Evolutionary conservation across 140 eudicot species (phyloP).

Genomic region (Flaveria floridana): DNA sequence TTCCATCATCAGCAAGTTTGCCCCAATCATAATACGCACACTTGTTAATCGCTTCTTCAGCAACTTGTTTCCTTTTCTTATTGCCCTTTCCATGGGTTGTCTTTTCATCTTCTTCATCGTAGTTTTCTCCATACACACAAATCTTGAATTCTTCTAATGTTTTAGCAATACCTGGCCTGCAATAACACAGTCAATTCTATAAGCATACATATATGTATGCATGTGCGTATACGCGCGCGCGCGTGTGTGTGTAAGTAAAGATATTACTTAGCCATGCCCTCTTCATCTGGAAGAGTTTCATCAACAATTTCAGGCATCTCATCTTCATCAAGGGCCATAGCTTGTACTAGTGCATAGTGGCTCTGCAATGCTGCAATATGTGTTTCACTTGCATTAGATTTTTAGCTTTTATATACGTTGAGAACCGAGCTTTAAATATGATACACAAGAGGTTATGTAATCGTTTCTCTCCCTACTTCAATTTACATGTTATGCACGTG

Average conservation of each 20-base stretch:
- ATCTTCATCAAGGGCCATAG: constrained; percentile 92
- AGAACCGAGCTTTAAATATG: background rate
- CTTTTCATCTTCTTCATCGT: constrained; percentile 51
- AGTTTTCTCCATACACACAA: constrained; percentile 72
- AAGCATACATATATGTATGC: background rate
- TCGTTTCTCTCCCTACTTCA: background rate
- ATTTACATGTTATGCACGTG: background rate
- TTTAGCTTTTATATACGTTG: background rate
- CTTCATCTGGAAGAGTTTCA: constrained; percentile 93
- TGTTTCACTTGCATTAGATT: background rate
- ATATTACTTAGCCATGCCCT: constrained; percentile 86
- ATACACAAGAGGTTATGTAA: background rate
- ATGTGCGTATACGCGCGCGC: background rate
- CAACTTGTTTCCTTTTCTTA: constrained; percentile 60
- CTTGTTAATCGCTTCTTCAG: constrained; percentile 62
- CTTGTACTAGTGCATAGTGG: constrained; percentile 92
- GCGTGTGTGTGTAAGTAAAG: background rate
- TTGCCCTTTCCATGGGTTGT: constrained; percentile 37
- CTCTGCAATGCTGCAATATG: constrained; percentile 76
- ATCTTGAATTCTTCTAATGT: constrained; percentile 90
- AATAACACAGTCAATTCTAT: constrained; percentile 9
- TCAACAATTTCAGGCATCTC: constrained; percentile 85
- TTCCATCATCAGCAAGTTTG: constrained; percentile 88
- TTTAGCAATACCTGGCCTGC: constrained; percentile 81
- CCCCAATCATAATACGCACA: constrained; percentile 69